Evolutionary conservation across 345 rosid genomes (phyloP).

Genomic region (Pistacia integerrima): DNA sequence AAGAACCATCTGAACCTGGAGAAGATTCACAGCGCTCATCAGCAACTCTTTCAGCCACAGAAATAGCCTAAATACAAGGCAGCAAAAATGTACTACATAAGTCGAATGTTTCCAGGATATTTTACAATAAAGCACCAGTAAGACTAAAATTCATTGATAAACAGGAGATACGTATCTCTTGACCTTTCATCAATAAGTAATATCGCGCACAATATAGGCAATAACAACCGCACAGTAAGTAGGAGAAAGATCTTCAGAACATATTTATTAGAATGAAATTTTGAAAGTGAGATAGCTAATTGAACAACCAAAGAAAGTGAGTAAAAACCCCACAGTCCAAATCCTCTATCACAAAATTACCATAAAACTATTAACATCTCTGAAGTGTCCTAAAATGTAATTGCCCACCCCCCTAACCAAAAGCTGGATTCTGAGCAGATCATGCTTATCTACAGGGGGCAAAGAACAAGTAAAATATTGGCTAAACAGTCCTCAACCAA

Average conservation of each 20-base stretch:
- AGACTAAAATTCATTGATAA: neutral
- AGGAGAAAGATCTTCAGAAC: neutral
- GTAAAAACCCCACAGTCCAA: too few species aligned
- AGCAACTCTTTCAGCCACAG: slow-evolving; percentile 95
- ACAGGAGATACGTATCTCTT: neutral
- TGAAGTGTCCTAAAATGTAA: too few species aligned
- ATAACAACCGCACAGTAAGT: neutral
- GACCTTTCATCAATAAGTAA: neutral
- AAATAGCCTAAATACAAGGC: slow-evolving; percentile 70
- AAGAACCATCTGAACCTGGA: slow-evolving; percentile 78
- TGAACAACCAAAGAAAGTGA: too few species aligned
- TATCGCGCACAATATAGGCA: neutral
- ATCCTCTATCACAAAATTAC: too few species aligned
- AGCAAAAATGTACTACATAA: slow-evolving; percentile 3
- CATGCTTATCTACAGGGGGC: neutral
- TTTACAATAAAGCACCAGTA: slow-evolving; percentile 1
- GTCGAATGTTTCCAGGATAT: slow-evolving; percentile 4
- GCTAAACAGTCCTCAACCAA: neutral
- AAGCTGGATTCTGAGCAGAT: neutral
- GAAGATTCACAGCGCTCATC: slow-evolving; percentile 90
- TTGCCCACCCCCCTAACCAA: neutral
- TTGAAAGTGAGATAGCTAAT: too few species aligned
- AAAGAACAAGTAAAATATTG: neutral
- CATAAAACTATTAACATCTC: too few species aligned
- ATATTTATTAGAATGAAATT: neutral